Percentiles rank a stretch among this genome's conserved stretches.
Evolutionary conservation across 805 yeast species (phyloP).

Genomic region (Diddensiella santjacobensis): DNA sequence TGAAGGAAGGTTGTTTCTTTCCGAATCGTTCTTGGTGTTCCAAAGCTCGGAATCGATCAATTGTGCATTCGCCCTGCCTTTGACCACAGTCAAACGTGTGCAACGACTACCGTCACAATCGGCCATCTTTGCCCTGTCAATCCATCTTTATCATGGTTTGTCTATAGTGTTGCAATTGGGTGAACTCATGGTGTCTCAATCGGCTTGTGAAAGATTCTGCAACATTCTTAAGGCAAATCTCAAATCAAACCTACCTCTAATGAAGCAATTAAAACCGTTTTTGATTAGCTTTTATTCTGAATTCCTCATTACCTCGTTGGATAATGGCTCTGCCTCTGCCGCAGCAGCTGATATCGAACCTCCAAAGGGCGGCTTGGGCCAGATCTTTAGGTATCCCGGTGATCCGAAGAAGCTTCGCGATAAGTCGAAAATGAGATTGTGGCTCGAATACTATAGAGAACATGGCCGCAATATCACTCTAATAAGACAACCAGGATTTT

Average conservation of each 20-base stretch:
- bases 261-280: conserved; percentile 60
- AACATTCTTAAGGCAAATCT: conserved; percentile 58
- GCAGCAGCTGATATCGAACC: conserved; percentile 17
- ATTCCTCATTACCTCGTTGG: conserved; percentile 50
- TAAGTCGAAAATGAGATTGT: conserved; percentile 78
- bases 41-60: conserved; percentile 64
- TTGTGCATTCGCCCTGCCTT: conserved; percentile 66
- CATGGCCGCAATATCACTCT: conserved; percentile 83
- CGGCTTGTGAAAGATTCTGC: conserved; percentile 79
- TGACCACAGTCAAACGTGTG: conserved; percentile 76
- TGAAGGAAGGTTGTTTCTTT: conserved; percentile 58
- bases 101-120: conserved; percentile 77
- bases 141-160: conserved; percentile 64
- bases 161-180: conserved; percentile 71
- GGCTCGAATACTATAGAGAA: conserved; percentile 86
- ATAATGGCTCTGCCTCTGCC: conserved; percentile 4
- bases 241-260: conserved; percentile 58
- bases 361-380: conserved; percentile 88
- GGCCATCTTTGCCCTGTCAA: conserved; percentile 72
- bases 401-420: conserved; percentile 73
- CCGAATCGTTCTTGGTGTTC: conserved; percentile 73
- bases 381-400: conserved; percentile 83
- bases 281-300: conserved; percentile 79
- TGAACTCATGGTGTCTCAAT: conserved; percentile 39
- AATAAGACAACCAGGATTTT: conserved; percentile 70